Conservation (phyloP, 176 grass and related monocot genomes). For the Musa itinerans region DNA sequence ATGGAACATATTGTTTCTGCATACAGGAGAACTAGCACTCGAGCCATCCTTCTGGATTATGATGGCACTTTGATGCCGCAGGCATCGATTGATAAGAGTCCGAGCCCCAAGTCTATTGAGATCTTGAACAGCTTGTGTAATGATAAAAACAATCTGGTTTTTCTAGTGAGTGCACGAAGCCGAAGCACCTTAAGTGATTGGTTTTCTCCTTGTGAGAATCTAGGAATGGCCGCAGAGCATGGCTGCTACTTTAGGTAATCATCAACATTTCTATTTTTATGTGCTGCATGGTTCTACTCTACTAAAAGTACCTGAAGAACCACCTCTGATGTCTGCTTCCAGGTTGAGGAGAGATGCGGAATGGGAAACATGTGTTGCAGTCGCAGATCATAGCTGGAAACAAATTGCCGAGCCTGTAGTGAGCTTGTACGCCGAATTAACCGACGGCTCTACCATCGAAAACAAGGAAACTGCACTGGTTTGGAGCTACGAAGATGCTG, state of each 20-base stretch:
- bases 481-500: constrained; percentile 78
- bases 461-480: constrained; percentile 76
- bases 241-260: constrained; percentile 77
- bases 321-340: constrained; percentile 1
- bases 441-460: constrained; percentile 75
- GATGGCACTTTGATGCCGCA: constrained; percentile 90
- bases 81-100: constrained; percentile 57
- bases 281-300: neutral
- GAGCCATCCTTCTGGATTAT: constrained; percentile 74
- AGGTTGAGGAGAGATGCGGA: constrained; percentile 58
- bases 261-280: neutral
- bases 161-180: constrained; percentile 73
- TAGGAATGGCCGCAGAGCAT: constrained; percentile 71
- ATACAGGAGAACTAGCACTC: constrained; percentile 41
- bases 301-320: neutral
- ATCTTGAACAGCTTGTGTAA: constrained; percentile 62
- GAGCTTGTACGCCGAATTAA: constrained; percentile 76
- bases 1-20: constrained; percentile 77
- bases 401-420: constrained; percentile 92
- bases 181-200: constrained; percentile 44
- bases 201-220: constrained; percentile 61
- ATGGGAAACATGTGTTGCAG: constrained; percentile 48
- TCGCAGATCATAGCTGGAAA: constrained; percentile 70
- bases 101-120: constrained; percentile 45
- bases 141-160: constrained; percentile 63